Conservation (phyloP, 495 filamentous ascomycete species). For the Hypoxylon perforatum region DNA sequence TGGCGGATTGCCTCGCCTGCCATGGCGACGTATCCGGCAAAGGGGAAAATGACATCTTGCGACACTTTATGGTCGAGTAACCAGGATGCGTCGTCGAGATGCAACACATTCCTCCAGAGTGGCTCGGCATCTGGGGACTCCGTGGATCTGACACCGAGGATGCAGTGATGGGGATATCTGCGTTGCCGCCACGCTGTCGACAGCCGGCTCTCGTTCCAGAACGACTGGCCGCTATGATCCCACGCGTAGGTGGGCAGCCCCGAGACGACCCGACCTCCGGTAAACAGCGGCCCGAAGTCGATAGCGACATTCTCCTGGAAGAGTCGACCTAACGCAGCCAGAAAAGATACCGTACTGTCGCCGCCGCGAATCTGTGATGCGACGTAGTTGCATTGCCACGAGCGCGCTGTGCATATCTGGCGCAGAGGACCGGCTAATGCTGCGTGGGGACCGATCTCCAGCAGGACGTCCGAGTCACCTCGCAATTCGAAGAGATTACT, state of each 20-base stretch:
- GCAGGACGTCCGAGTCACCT: constrained; percentile 41
- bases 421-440: constrained; percentile 52
- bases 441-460: constrained; percentile 61
- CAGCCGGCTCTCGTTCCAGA: constrained; percentile 59
- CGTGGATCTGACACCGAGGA: constrained; percentile 54
- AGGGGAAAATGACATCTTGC: constrained; percentile 56
- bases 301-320: constrained; percentile 42
- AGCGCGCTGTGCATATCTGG: constrained; percentile 41
- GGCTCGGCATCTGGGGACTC: constrained; percentile 53
- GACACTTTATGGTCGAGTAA: constrained; percentile 57
- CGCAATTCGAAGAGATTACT: constrained; percentile 29
- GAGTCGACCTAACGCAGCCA: constrained; percentile 46
- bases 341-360: constrained; percentile 28
- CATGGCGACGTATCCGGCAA: constrained; percentile 58
- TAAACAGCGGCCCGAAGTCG: constrained; percentile 38
- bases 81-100: constrained; percentile 57
- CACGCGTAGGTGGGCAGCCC: constrained; percentile 58
- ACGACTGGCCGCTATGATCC: constrained; percentile 45
- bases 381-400: constrained; percentile 42
- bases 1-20: constrained; percentile 58
- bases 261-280: constrained; percentile 42
- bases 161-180: constrained; percentile 53
- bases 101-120: constrained; percentile 59
- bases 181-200: constrained; percentile 53
- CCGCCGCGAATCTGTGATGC: constrained; percentile 46